A percentile compares a stretch with the other conserved stretches of the same genome.
Evolutionary conservation across 2,329 filamentous ascomycete species (phyloP).

Genomic region (Plectosphaerella plurivora): DNA sequence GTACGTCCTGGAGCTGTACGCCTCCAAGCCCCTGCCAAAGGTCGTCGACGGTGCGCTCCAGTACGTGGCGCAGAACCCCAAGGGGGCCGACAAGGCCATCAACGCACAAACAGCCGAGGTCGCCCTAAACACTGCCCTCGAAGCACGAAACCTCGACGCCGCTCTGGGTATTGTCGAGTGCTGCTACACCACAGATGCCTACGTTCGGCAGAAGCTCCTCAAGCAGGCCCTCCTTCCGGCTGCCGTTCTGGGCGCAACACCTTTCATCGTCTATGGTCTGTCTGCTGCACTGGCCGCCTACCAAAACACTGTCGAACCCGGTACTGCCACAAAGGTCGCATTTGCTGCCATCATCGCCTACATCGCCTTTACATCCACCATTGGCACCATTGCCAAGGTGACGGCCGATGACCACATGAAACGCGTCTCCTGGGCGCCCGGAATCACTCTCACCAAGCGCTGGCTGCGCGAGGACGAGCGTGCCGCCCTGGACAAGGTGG

Average conservation of each 20-base stretch:
- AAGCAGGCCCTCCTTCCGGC: conserved; percentile 59
- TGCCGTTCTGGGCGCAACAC: conserved; percentile 50
- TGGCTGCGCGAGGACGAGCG: conserved; percentile 91
- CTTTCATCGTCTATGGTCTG: conserved; percentile 64
- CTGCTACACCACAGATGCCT: conserved; percentile 64
- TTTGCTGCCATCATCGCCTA: conserved; percentile 83
- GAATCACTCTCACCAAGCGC: conserved; percentile 72
- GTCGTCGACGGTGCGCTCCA: conserved; percentile 53
- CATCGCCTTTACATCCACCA: conserved; percentile 70
- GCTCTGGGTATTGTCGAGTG: conserved; percentile 72
- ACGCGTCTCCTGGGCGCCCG: conserved; percentile 83
- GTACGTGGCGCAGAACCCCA: conserved; percentile 62
- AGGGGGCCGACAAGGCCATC: conserved; percentile 66
- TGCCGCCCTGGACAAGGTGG: conserved; percentile 79
- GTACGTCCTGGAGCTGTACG: conserved; percentile 75
- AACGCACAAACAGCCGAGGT: conserved; percentile 64
- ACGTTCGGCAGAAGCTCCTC: conserved; percentile 62
- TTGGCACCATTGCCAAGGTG: conserved; percentile 79
- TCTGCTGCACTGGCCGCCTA: conserved; percentile 62
- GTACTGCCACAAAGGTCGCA: conserved; percentile 69
- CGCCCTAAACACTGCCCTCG: conserved; percentile 76
- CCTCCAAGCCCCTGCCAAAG: conserved; percentile 71
- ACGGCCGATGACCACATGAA: conserved; percentile 95
- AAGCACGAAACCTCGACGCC: conserved; percentile 70
- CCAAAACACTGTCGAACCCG: conserved; percentile 73